Base-by-base conservation (phyloP, 306 rosid genomes). In the Fragaria ananassa region DNA sequence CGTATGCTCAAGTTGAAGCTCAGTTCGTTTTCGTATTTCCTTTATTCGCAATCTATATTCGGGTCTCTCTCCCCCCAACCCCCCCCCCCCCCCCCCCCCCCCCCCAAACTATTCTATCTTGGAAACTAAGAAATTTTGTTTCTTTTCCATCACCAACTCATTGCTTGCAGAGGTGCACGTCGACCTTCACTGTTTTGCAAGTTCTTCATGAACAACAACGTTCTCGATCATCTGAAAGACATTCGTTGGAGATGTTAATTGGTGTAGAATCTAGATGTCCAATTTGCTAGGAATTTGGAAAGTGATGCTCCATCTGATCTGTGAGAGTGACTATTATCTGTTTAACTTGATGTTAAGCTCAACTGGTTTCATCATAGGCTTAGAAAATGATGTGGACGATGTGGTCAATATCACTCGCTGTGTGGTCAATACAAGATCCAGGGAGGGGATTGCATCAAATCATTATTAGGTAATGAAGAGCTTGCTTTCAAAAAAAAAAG, bases 271-370 rank as follows among this genome's bases (percentile, higher is more conserved):
- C 46, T 3, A n/a, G 8, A 10, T 12, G n/a, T 56, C 53, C 9
- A 23, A 7, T 0, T 58, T 13, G 15, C 37, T 66, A 41, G 53
- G 21, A 50, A 45, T 50, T 39, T 14, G 17, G 68, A 53, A 27
- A 64, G 68, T 53, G 78, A 79, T 51, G 73, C 60, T 4, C 49
- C 68, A 79, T 60, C 74, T 1, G 51, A 72, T 49, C 51, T 47
- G 8, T 8, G 72, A 17, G 44, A 78, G 53, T 7, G 35, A 78
- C n/a, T 17, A 37, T 13, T 49, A 62, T 62, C 10, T 50, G 63
- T 34, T 17, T 21, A 31, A 31, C 35, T 11, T 14, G 17, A 58
- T 31, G 11, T 37, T 8, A 64, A 35, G 45, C 23, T 35, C n/a
- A 35, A 34, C 44, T 62, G 5, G 68, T 62, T 14, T 62, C 8